phyloP scores from a whole-genome alignment of 257 asterid genomes.

The Fraxinus cuspidata region DNA sequence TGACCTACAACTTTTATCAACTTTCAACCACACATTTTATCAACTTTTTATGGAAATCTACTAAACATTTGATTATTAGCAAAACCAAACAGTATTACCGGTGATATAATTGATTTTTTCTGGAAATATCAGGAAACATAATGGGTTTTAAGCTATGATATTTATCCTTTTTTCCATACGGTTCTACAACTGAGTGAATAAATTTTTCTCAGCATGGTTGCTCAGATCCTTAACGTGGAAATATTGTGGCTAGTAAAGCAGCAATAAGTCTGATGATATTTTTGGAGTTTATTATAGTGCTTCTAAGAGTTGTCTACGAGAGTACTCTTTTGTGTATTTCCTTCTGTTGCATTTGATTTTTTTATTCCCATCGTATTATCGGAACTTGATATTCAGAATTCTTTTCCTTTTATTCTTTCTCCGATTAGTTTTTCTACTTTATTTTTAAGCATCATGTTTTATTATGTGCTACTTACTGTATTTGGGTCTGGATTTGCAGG shows the following conservation, averaged over 20 bases:
- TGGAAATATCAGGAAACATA: neutral
- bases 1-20: too few relatives aligned
- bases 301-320: neutral
- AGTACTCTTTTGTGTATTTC: neutral
- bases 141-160: neutral
- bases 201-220: neutral
- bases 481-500: slow-evolving; percentile 43
- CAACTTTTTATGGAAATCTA: too few relatives aligned
- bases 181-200: neutral
- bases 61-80: too few relatives aligned
- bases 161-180: neutral
- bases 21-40: too few relatives aligned
- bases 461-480: slow-evolving; percentile 21
- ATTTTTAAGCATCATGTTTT: neutral
- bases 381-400: neutral
- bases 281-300: neutral
- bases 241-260: neutral
- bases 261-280: neutral
- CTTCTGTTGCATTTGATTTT: neutral
- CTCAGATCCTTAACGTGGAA: neutral
- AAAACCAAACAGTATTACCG: too few relatives aligned
- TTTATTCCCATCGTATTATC: neutral
- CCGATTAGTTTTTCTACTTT: neutral
- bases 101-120: neutral
- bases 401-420: neutral